A percentile compares a stretch with the other conserved stretches of the same genome.
Evolutionary conservation across 2,329 filamentous ascomycete species (phyloP).

Genomic region (Hypoxylon sp.): DNA sequence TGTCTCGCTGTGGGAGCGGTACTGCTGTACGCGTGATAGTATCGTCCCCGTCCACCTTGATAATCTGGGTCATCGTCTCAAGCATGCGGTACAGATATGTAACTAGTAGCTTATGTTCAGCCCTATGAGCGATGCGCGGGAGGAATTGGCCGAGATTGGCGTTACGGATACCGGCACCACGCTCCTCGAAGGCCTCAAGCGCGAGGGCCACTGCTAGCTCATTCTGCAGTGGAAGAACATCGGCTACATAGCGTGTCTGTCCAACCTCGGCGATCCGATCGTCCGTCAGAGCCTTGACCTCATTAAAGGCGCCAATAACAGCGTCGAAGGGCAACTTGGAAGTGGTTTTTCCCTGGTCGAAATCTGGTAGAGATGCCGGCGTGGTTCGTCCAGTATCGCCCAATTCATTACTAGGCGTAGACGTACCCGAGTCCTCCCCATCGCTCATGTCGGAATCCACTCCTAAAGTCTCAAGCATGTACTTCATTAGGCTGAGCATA

Average conservation of each 20-base stretch:
- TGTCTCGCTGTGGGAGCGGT: neutral
- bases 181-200: constrained; percentile 24
- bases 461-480: constrained; percentile 6
- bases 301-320: constrained; percentile 14
- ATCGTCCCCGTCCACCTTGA: constrained; percentile 41
- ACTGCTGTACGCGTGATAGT: constrained; percentile 9
- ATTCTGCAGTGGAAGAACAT: constrained; percentile 5
- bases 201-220: constrained; percentile 16
- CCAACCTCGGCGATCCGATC: constrained; percentile 8
- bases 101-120: constrained; percentile 9
- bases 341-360: neutral
- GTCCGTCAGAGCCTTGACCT: constrained; percentile 19
- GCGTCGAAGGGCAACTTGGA: constrained; percentile 7
- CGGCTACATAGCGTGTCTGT: constrained; percentile 6
- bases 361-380: neutral
- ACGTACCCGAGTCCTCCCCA: constrained; percentile 5
- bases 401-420: neutral
- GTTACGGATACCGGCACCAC: constrained; percentile 8
- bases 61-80: constrained; percentile 28
- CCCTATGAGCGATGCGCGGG: constrained; percentile 2
- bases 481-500: constrained; percentile 13
- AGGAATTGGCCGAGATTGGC: constrained; percentile 16
- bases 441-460: constrained; percentile 3
- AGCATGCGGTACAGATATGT: constrained; percentile 10
- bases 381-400: neutral